Base-by-base conservation (phyloP, 495 filamentous ascomycete species). In the Acidomyces sp. region DNA sequence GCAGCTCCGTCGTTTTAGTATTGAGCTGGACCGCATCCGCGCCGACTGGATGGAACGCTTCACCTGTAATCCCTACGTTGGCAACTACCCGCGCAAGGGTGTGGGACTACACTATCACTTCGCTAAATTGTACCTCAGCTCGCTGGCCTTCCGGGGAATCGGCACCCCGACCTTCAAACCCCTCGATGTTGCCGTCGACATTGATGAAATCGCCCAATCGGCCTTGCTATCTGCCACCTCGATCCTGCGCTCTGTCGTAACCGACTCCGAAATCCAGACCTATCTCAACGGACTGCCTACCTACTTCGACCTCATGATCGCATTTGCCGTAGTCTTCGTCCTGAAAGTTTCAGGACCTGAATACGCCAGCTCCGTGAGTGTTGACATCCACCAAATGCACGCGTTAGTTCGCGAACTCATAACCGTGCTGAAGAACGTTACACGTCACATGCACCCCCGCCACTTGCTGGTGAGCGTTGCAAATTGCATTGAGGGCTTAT, bases 301-400 rank as follows among this genome's bases (percentile, higher is more conserved):
- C 11, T 74, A 72, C 44, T 59, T 71, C 9, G 66, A 72, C 55
- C 67, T 66, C 43, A 74, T 72, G 69, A 71, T 72, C 34, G 68
- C 69, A 0, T 72, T 71, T 46, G 70, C 70, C 1, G 64, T 62
- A 6, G 69, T 74, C 2, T 74, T 74, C 37, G 49, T 74, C 3
- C 48, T 74, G 22, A 74, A 74, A 40, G 66, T 72, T 21, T 44
- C 46, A 1, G 45, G n/a, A n/a, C n/a, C 39, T 41, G 39, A 44
- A 13, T 49, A 37, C 36, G 31, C 45, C 2, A 29, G 32, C 5
- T 37, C 39, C 5, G 39, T 43, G 3, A 30, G 31, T 20, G 23
- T 48, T 15, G 45, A 43, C 34, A 48, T 27, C 3, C 24, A 20
- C 16, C 39, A 48, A 13, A 43, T 43, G 10, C 38, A 28, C 4